Evolutionary conservation across 2,329 filamentous ascomycete species (phyloP).

Genomic region (Bipolaris bicolor): DNA sequence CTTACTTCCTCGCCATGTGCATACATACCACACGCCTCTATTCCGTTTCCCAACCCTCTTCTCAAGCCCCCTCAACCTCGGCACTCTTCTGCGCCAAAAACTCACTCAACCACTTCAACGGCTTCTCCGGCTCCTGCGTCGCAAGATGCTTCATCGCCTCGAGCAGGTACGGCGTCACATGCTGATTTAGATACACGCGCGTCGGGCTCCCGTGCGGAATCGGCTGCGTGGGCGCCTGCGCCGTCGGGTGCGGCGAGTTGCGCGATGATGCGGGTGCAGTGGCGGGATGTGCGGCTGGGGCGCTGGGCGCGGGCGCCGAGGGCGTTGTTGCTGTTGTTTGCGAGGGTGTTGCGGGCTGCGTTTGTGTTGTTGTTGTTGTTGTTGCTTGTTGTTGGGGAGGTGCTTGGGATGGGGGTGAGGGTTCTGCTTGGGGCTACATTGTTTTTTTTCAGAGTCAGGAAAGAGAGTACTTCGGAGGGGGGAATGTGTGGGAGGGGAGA

Average conservation of each 20-base stretch:
- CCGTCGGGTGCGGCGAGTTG: conserved; percentile 44
- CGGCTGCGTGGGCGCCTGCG: conserved; percentile 43
- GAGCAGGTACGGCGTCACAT: conserved; percentile 58
- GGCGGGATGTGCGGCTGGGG: conserved; percentile 9
- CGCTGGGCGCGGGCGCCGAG: conserved; percentile 4
- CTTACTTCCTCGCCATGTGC: no score
- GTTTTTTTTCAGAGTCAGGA: neutral
- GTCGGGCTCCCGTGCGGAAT: conserved; percentile 57
- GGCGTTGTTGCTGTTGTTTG: neutral
- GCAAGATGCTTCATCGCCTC: conserved; percentile 60
- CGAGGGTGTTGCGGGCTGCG: conserved; percentile 17
- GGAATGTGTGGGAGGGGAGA: neutral
- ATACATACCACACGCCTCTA: no score
- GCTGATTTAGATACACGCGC: conserved; percentile 56
- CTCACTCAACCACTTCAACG: conserved; percentile 56
- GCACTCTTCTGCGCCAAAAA: conserved; percentile 56
- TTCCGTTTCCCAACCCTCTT: neutral
- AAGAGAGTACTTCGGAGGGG: neutral
- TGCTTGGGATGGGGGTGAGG: conserved; percentile 1
- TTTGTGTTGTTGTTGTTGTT: conserved; percentile 12
- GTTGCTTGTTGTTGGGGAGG: conserved; percentile 2
- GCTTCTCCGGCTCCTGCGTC: conserved; percentile 59
- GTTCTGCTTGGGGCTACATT: neutral
- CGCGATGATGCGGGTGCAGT: conserved; percentile 36
- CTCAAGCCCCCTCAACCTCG: conserved; percentile 53